Evolutionary conservation across 1,139 yeast genomes (phyloP).

Genomic region (Pichia inconspicua): DNA sequence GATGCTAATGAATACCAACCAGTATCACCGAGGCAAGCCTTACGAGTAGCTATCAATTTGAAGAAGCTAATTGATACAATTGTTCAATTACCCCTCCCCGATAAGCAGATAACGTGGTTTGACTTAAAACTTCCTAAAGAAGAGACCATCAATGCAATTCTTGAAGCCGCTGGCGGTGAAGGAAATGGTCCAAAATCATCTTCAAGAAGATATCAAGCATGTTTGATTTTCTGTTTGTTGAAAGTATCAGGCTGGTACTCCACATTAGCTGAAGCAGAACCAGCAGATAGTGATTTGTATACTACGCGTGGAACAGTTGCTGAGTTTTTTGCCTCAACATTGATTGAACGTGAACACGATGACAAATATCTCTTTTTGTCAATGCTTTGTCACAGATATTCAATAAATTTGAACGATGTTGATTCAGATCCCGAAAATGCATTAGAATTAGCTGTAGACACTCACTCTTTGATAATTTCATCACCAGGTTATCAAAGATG

Average conservation of each 20-base stretch:
- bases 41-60: conserved; percentile 66
- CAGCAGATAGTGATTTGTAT: conserved; percentile 62
- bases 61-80: conserved; percentile 64
- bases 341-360: conserved; percentile 54
- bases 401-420: conserved; percentile 53
- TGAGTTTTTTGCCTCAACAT: conserved; percentile 58
- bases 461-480: conserved; percentile 70
- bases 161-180: conserved; percentile 76
- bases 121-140: conserved; percentile 58
- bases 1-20: conserved; percentile 28
- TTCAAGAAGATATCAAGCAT: conserved; percentile 57
- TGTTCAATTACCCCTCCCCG: conserved; percentile 56
- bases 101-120: conserved; percentile 42
- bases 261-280: conserved; percentile 50
- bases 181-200: conserved; percentile 51
- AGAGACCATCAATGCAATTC: conserved; percentile 50
- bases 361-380: conserved; percentile 66
- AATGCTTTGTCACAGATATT: conserved; percentile 70
- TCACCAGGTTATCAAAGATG: conserved; percentile 81
- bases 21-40: conserved; percentile 63
- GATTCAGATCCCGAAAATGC: conserved; percentile 64
- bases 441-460: conserved; percentile 77
- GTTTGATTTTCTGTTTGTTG: conserved; percentile 59
- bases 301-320: conserved; percentile 58
- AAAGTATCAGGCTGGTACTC: conserved; percentile 77